These are phyloP conservation scores for Larix kaempferi DNA, from an alignment of 75 land plant genomes.

Conservation along the genomic window DNA sequence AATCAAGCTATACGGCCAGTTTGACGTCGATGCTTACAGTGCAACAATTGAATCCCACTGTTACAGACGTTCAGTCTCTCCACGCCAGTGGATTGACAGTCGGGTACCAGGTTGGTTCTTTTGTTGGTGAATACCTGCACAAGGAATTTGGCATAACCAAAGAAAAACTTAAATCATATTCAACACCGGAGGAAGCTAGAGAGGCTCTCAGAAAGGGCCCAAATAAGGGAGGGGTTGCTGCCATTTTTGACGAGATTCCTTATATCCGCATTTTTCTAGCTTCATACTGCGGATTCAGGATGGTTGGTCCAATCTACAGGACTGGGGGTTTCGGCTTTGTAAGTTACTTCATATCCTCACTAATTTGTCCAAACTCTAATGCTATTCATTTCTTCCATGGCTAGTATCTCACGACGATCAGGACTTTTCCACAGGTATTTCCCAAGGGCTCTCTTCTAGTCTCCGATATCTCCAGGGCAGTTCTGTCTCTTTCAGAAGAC, in stretches of 20 bases:
- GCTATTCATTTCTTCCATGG: too few relatives aligned
- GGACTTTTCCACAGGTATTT: too few relatives aligned
- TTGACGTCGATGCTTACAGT: slow-evolving; percentile 65
- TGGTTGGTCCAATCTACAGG: slow-evolving; percentile 21
- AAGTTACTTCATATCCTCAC: slow-evolving; percentile 19
- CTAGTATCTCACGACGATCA: too few relatives aligned
- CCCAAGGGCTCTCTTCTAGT: too few relatives aligned
- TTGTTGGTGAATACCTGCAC: slow-evolving; percentile 17
- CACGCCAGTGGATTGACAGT: slow-evolving; percentile 11
- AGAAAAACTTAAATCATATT: slow-evolving; percentile 16
- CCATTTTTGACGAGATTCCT: slow-evolving; percentile 66
- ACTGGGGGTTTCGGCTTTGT: slow-evolving; percentile 49
- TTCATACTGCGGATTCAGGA: slow-evolving; percentile 29
- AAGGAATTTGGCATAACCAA: background rate
- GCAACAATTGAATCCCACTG: slow-evolving; percentile 44
- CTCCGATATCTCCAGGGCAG: too few relatives aligned
- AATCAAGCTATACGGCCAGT: slow-evolving; percentile 76
- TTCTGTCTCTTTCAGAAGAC: too few relatives aligned
- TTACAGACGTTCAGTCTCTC: slow-evolving; percentile 27
- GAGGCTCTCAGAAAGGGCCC: slow-evolving; percentile 44
- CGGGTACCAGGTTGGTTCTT: slow-evolving; percentile 34
- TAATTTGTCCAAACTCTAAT: background rate
- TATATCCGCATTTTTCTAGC: slow-evolving; percentile 52
- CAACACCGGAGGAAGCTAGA: slow-evolving; percentile 22
- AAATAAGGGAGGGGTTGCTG: slow-evolving; percentile 48